Conservation (phyloP, 495 filamentous ascomycete species). For the Neurospora sp. region DNA sequence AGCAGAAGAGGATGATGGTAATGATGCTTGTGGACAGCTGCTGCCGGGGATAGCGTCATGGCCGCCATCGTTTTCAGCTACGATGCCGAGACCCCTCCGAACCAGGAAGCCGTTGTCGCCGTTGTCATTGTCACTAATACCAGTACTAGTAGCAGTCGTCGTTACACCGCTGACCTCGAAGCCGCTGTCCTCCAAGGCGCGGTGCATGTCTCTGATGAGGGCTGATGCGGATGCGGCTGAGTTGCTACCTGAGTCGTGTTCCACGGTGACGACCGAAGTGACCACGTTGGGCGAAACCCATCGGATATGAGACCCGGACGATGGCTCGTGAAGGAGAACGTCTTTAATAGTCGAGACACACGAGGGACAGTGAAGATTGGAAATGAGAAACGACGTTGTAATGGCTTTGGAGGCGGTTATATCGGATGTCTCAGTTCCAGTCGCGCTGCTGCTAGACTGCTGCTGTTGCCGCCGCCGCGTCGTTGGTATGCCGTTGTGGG, state of each 20-base stretch:
- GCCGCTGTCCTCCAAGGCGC: conserved; percentile 32
- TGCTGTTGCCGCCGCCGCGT: neutral
- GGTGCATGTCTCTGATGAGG: conserved; percentile 24
- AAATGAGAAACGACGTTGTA: conserved; percentile 40
- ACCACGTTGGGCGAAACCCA: conserved; percentile 49
- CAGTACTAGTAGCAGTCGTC: conserved; percentile 17
- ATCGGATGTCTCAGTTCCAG: conserved; percentile 5
- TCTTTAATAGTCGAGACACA: conserved; percentile 46
- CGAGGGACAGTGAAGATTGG: conserved; percentile 53
- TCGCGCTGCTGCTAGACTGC: conserved; percentile 1
- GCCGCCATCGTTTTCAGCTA: neutral
- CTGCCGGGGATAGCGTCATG: neutral
- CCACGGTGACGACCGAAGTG: conserved; percentile 42
- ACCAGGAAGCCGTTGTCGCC: neutral
- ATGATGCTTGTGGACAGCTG: neutral
- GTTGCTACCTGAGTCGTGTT: conserved; percentile 8
- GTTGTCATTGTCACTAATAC: neutral
- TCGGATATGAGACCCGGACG: conserved; percentile 11
- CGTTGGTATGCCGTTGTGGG: conserved; percentile 1
- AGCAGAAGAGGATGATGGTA: neutral
- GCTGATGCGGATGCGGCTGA: conserved; percentile 5
- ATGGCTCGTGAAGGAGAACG: neutral
- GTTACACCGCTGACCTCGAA: conserved; percentile 36
- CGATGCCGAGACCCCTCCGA: conserved; percentile 3
- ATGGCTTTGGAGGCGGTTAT: conserved; percentile 3